Evolutionary conservation across 371 early-diverging fungal species (phyloP).

Genomic region (Smittium mucronatum): DNA sequence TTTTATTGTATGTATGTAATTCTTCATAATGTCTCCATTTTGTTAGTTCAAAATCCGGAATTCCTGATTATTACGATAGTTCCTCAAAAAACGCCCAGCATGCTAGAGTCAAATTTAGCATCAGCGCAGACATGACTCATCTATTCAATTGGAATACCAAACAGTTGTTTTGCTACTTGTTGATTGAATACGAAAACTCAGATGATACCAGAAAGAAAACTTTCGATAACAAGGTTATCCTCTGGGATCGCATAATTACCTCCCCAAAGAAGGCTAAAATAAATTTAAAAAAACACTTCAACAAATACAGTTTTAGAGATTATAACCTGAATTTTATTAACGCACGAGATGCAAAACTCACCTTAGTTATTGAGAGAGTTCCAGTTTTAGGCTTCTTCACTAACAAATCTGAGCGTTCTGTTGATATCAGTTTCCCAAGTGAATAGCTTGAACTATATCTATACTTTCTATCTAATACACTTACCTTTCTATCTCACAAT

Average conservation of each 20-base stretch:
- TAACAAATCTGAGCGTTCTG: neutral
- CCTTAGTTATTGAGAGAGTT: conserved; percentile 76
- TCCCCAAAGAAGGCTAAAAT: conserved; percentile 52
- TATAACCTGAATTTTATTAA: conserved; percentile 28
- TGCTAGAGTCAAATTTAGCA: conserved; percentile 50
- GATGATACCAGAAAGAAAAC: conserved; percentile 32
- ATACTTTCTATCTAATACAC: too few relatives aligned
- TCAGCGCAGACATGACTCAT: conserved; percentile 71
- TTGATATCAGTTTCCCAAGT: neutral
- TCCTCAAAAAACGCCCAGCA: conserved; percentile 48
- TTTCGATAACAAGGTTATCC: conserved; percentile 57
- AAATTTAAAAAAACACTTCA: conserved; percentile 41
- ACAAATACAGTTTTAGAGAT: conserved; percentile 55
- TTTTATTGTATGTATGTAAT: too few relatives aligned
- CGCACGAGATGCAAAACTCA: conserved; percentile 47
- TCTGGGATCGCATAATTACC: conserved; percentile 86
- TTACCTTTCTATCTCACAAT: too few relatives aligned
- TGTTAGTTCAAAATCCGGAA: conserved; percentile 12
- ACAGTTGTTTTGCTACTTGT: conserved; percentile 76
- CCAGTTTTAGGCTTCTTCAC: conserved; percentile 59
- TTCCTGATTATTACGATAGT: conserved; percentile 47
- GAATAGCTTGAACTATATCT: too few relatives aligned
- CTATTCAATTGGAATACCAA: conserved; percentile 95
- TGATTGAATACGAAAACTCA: conserved; percentile 67
- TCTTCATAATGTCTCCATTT: too few relatives aligned